phyloP scores from a whole-genome alignment of 2,329 filamentous ascomycete genomes.

The Ceratocystis alfenasii region DNA sequence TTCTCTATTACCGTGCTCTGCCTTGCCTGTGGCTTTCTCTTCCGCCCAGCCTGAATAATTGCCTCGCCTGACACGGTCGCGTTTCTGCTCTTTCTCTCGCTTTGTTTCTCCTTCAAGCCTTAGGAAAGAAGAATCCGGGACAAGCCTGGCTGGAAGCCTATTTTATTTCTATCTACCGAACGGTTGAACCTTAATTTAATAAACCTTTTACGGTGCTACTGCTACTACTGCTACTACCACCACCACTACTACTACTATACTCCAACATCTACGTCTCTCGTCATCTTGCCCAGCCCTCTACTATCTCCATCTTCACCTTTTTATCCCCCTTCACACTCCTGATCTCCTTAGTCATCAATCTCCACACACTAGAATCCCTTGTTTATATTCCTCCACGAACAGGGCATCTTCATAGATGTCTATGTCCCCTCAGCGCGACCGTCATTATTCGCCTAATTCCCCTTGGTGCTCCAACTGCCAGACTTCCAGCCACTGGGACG shows the following conservation, averaged over 20 bases:
- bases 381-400: neutral
- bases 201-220: neutral
- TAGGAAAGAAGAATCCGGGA: neutral
- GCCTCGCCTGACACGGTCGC: conserved; percentile 5
- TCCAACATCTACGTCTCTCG: neutral
- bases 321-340: neutral
- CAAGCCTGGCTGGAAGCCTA: too few relatives aligned
- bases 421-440: neutral
- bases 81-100: neutral
- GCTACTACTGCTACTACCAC: neutral
- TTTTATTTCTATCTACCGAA: too few relatives aligned
- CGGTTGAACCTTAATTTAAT: neutral
- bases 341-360: neutral
- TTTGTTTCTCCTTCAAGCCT: neutral
- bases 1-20: neutral
- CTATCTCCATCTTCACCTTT: neutral
- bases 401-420: conserved; percentile 3
- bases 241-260: neutral
- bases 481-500: neutral
- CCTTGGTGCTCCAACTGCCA: conserved; percentile 3
- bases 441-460: neutral
- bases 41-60: neutral
- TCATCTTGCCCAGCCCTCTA: too few relatives aligned
- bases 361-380: neutral
- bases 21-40: neutral